phyloP scores from a whole-genome alignment of 2,329 filamentous ascomycete genomes.

The Didymella exigua region DNA sequence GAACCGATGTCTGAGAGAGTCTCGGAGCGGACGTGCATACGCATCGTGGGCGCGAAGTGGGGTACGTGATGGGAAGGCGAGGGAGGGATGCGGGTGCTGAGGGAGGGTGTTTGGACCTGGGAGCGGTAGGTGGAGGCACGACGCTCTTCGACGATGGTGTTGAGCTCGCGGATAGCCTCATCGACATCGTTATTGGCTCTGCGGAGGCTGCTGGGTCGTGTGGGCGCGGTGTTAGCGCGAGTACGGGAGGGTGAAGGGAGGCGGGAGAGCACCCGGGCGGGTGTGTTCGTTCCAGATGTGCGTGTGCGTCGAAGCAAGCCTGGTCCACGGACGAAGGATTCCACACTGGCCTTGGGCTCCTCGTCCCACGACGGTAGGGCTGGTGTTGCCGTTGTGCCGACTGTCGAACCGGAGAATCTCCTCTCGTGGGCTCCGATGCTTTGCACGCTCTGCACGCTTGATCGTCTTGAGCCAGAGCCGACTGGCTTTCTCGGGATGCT shows the following conservation, averaged over 20 bases:
- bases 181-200: slow-evolving; percentile 50
- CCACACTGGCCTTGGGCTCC: slow-evolving; percentile 28
- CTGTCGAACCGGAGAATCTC: slow-evolving; percentile 29
- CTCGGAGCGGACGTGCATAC: slow-evolving; percentile 54
- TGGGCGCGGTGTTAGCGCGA: slow-evolving; percentile 45
- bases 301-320: slow-evolving; percentile 33
- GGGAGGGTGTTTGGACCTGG: slow-evolving; percentile 33
- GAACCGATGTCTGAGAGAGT: slow-evolving; percentile 57
- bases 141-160: slow-evolving; percentile 56
- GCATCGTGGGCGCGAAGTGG: slow-evolving; percentile 54
- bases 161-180: slow-evolving; percentile 55
- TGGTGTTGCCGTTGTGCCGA: slow-evolving; percentile 32
- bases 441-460: slow-evolving; percentile 38
- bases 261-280: slow-evolving; percentile 36
- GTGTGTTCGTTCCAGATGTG: slow-evolving; percentile 32
- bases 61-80: slow-evolving; percentile 51
- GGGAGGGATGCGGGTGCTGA: slow-evolving; percentile 37
- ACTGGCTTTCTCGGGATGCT: slow-evolving; percentile 44
- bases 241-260: slow-evolving; percentile 43
- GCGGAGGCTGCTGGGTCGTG: slow-evolving; percentile 46
- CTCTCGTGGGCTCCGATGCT: slow-evolving; percentile 28
- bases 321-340: slow-evolving; percentile 27
- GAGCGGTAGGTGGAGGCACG: slow-evolving; percentile 48
- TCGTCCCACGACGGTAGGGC: slow-evolving; percentile 33
- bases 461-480: slow-evolving; percentile 34